Evolutionary conservation across 768 basidiomycete genomes (phyloP), one percentile per base, ranked within the genome.

Genomic region (Macrolepiota albuminosa): DNA sequence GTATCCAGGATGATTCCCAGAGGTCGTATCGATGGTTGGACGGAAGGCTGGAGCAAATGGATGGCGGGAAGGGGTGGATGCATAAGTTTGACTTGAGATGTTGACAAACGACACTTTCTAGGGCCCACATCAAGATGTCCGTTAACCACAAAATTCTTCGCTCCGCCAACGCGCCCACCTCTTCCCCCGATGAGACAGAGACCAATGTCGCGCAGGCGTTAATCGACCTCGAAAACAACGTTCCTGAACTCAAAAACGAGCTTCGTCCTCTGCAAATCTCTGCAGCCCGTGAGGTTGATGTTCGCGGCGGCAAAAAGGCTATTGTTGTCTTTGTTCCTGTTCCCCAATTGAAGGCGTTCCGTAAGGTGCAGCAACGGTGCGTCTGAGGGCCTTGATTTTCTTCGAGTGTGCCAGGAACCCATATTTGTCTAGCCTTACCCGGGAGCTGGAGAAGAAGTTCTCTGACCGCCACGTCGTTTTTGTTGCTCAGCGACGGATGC

Each of bases 401-500:
- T 59, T 57, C 56, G 46, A 39, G 53, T 50, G 56, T 54, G 61
- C 61, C 33, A 58, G 62, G 37, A 58, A 62, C 55, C 56, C 59
- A 53, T 56, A 57, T 57, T 29, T 60, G 36, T 61, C 45, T 63
- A 98, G 96, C 76, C 89, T 98, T 72, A 98, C 96, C 62, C 89
- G 96, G 57, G 96, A 98, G 75, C 85, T 99, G 71, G 97, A 99
- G 87, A 99, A 99, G 87, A 99, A 99, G 80, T 98, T 99, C 81
- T 93, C 97, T 49, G 97, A 98, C 81, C 88, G 95, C 73, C 95
- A 98, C 78, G 94, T 99, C 74, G 93, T 99, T 60, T 98, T 99
- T 75, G 87, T 98, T 74, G 97, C 92, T 57, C 97, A 99, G 80
- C 94, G 97, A 75, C 88, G 96, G 72, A 95, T 98, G 88, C 83